phyloP scores from a whole-genome alignment of 176 grass and related monocot genomes.

The Raddia distichophylla region DNA sequence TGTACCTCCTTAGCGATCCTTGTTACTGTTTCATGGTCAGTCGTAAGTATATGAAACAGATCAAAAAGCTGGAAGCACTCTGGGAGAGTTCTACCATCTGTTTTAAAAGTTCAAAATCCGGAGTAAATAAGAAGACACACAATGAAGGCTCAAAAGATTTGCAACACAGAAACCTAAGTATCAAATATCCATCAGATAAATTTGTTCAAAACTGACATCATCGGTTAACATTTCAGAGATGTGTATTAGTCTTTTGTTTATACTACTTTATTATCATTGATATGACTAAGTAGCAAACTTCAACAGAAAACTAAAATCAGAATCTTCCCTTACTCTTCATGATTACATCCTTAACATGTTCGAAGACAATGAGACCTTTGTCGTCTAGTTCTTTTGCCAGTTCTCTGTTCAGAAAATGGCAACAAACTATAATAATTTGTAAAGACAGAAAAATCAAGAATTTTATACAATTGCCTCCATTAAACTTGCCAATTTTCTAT shows the following conservation, averaged over 20 bases:
- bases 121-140: constrained; percentile 2
- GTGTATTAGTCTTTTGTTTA: neutral
- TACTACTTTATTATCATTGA: neutral
- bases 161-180: neutral
- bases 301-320: neutral
- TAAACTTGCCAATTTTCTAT: neutral
- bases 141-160: neutral
- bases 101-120: constrained; percentile 27
- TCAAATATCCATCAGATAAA: neutral
- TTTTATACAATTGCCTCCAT: neutral
- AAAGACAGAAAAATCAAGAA: neutral
- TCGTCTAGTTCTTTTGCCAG: constrained; percentile 74
- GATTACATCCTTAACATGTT: constrained; percentile 81
- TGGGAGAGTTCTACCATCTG: constrained; percentile 78
- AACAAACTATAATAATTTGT: constrained; percentile 28
- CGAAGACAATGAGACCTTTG: constrained; percentile 75
- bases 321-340: constrained; percentile 67
- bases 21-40: constrained; percentile 86
- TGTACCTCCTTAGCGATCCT: constrained; percentile 93
- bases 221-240: neutral
- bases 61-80: constrained; percentile 94
- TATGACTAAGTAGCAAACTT: constrained; percentile 3
- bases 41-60: constrained; percentile 81
- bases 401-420: constrained; percentile 62
- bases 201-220: neutral